These are phyloP conservation scores for Cryptosporidium parvum DNA, from an alignment of 169 alveolate species.

Conservation along the genomic window DNA sequence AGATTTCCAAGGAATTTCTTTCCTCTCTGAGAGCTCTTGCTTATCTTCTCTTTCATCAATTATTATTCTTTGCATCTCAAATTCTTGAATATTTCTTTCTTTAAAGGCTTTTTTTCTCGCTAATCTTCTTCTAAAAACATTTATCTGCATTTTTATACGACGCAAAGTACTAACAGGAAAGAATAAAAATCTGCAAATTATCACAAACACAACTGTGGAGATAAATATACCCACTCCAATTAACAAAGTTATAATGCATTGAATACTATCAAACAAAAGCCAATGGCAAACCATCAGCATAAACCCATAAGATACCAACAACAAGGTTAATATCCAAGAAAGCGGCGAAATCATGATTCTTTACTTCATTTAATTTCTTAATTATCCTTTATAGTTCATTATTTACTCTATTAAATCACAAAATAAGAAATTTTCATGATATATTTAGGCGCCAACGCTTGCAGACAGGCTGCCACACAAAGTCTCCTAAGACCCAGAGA, in stretches of 20 bases:
- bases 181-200: constrained; percentile 2
- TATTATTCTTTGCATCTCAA: constrained; percentile 4
- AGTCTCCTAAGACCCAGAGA: constrained; percentile 44
- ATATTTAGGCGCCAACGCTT: constrained; percentile 40
- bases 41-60: constrained; percentile 22
- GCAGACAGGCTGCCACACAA: constrained; percentile 40
- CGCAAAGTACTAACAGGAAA: constrained; percentile 36
- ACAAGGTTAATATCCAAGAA: constrained; percentile 18
- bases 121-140: constrained; percentile 9
- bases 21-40: constrained; percentile 10
- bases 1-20: neutral
- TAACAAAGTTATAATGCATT: constrained; percentile 7
- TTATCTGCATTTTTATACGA: constrained; percentile 20
- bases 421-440: constrained; percentile 4
- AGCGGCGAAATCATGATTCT: constrained; percentile 20
- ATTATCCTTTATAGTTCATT: neutral
- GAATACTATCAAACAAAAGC: constrained; percentile 9
- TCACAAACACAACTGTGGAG: constrained; percentile 15
- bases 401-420: neutral
- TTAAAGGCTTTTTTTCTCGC: constrained; percentile 7
- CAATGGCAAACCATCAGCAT: constrained; percentile 33
- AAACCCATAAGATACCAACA: constrained; percentile 31
- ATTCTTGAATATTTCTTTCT: neutral
- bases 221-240: constrained; percentile 27
- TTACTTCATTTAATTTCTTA: neutral